Evolutionary conservation across 1,139 yeast species (phyloP).

Genomic region (Geotrichum reessii): DNA sequence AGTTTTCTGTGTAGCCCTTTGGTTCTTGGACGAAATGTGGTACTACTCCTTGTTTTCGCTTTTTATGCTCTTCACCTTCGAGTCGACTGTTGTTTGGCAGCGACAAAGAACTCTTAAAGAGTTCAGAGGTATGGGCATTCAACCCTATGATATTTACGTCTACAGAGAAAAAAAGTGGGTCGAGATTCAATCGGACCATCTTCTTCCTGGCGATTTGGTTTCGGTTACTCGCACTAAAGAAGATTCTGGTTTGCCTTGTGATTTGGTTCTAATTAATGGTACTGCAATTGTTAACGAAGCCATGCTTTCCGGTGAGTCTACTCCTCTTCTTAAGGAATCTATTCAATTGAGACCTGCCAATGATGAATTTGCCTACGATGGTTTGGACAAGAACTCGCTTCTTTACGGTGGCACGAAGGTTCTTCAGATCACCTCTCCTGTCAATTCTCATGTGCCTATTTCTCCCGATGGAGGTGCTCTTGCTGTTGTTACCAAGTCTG

Average conservation of each 20-base stretch:
- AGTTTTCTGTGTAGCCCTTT: slow-evolving; percentile 87
- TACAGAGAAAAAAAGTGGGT: slow-evolving; percentile 69
- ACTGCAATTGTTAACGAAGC: slow-evolving; percentile 94
- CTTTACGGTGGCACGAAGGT: slow-evolving; percentile 97
- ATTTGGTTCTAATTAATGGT: slow-evolving; percentile 76
- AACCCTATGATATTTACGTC: slow-evolving; percentile 75
- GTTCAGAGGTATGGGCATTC: slow-evolving; percentile 95
- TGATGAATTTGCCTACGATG: slow-evolving; percentile 67
- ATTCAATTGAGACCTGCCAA: slow-evolving; percentile 71
- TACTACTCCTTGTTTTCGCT: slow-evolving; percentile 86
- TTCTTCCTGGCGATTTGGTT: slow-evolving; percentile 89
- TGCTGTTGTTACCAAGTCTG: slow-evolving; percentile 87
- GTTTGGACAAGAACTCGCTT: slow-evolving; percentile 81
- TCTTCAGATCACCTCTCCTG: slow-evolving; percentile 74
- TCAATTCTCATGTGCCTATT: slow-evolving; percentile 41
- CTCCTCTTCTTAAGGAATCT: slow-evolving; percentile 92
- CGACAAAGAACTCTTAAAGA: slow-evolving; percentile 91
- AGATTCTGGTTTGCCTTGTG: slow-evolving; percentile 95
- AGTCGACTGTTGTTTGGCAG: slow-evolving; percentile 86
- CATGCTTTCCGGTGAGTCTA: slow-evolving; percentile 96
- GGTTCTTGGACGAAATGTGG: slow-evolving; percentile 98
- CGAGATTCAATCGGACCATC: slow-evolving; percentile 61
- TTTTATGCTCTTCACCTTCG: slow-evolving; percentile 89
- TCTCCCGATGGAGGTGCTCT: slow-evolving; percentile 88
- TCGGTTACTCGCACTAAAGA: slow-evolving; percentile 84